A percentile compares a stretch with the other conserved stretches of the same genome.
phyloP scores from a whole-genome alignment of 2,329 filamentous ascomycete species.

The Aureobasidium mangrovei region DNA sequence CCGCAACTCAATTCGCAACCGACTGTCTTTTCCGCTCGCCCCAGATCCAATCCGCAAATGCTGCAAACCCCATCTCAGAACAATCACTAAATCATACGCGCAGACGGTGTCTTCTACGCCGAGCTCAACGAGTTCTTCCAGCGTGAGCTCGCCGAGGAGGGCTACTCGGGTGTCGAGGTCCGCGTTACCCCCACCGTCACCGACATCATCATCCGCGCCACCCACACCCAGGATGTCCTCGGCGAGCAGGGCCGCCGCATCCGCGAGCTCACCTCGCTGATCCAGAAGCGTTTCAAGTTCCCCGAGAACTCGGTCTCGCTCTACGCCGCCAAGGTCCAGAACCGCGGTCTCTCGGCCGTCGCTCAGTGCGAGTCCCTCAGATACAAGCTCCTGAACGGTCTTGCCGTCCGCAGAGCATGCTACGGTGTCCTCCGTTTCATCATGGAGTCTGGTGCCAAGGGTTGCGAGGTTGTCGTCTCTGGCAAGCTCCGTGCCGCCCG shows the following conservation, averaged over 20 bases:
- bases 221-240: slow-evolving; percentile 99
- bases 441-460: slow-evolving; percentile 99
- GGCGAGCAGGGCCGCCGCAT: slow-evolving; percentile 99
- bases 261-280: slow-evolving; percentile 98
- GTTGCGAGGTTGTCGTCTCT: slow-evolving; percentile 98
- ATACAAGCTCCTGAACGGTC: slow-evolving; percentile 99
- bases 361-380: slow-evolving; percentile 99
- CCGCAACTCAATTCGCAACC: neutral
- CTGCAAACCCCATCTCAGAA: neutral
- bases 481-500: slow-evolving; percentile 98
- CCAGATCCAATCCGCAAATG: neutral
- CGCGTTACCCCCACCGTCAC: slow-evolving; percentile 99
- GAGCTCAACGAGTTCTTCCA: slow-evolving; percentile 99
- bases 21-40: neutral
- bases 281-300: slow-evolving; percentile 99
- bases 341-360: slow-evolving; percentile 98
- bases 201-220: slow-evolving; percentile 99
- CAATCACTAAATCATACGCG: slow-evolving; percentile 16
- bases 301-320: slow-evolving; percentile 99
- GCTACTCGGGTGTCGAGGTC: slow-evolving; percentile 99
- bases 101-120: slow-evolving; percentile 99
- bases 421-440: slow-evolving; percentile 99
- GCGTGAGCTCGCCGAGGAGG: slow-evolving; percentile 99
- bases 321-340: slow-evolving; percentile 99
- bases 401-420: slow-evolving; percentile 96